phyloP scores from a whole-genome alignment of 140 eudicot species.

The Oenanthe javanica region DNA sequence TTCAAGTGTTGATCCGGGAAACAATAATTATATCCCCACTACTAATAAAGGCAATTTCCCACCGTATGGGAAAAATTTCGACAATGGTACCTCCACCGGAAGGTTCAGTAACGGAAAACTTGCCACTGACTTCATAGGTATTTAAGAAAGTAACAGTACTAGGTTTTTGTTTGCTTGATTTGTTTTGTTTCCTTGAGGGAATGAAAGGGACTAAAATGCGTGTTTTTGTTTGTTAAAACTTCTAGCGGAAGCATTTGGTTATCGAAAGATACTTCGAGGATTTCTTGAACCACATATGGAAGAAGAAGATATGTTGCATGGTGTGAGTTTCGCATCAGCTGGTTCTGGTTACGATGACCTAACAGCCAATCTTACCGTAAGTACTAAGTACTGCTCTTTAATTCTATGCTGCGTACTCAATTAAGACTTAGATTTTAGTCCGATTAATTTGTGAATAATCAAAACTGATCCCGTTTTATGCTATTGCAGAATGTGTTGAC shows the following conservation, averaged over 20 bases:
- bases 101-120: slow-evolving; percentile 69
- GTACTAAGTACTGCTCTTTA: neutral
- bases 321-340: slow-evolving; percentile 43
- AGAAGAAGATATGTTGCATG: slow-evolving; percentile 25
- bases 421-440: neutral
- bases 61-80: slow-evolving; percentile 64
- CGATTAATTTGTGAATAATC: neutral
- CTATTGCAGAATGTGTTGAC: neutral
- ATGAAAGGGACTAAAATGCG: neutral
- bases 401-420: neutral
- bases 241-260: slow-evolving; percentile 52
- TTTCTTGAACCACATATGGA: slow-evolving; percentile 36
- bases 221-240: neutral
- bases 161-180: neutral
- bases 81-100: slow-evolving; percentile 39
- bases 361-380: slow-evolving; percentile 33
- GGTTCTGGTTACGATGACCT: slow-evolving; percentile 39
- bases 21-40: slow-evolving; percentile 47
- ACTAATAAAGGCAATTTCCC: slow-evolving; percentile 46
- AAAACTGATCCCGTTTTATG: neutral
- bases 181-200: neutral
- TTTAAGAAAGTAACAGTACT: neutral
- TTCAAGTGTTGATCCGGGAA: slow-evolving; percentile 79
- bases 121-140: slow-evolving; percentile 66
- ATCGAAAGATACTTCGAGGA: slow-evolving; percentile 30